phyloP scores from a whole-genome alignment of 352 stramenopile genomes.

The Phytophthora uliginosa region DNA sequence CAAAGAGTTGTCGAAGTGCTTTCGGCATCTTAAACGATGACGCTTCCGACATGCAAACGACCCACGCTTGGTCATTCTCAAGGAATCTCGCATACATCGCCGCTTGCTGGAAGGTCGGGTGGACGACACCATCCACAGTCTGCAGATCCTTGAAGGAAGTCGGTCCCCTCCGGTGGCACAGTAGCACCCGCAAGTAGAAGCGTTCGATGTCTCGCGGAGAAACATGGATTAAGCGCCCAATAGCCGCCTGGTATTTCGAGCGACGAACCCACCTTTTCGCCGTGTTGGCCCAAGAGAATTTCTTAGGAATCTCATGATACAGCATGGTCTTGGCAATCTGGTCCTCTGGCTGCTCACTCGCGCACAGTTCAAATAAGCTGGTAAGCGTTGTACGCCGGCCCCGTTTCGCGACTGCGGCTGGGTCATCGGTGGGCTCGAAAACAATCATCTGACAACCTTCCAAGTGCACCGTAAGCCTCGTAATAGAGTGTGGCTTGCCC shows the following conservation, averaged over 20 bases:
- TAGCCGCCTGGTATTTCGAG: slow-evolving; percentile 9
- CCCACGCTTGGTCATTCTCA: too few relatives aligned
- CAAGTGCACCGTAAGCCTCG: slow-evolving; percentile 11
- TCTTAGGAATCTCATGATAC: slow-evolving; percentile 31
- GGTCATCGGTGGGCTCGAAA: background rate
- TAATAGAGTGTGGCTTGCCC: slow-evolving; percentile 17
- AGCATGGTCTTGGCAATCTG: slow-evolving; percentile 16
- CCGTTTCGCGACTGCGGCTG: background rate
- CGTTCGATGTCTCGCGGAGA: too few relatives aligned
- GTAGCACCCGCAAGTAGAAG: too few relatives aligned
- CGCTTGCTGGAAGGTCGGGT: too few relatives aligned
- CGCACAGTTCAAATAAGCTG: slow-evolving; percentile 17
- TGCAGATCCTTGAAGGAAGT: too few relatives aligned
- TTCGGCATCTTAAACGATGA: too few relatives aligned
- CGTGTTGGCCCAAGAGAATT: background rate
- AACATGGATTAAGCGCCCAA: too few relatives aligned
- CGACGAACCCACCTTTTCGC: slow-evolving; percentile 17
- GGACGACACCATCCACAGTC: too few relatives aligned
- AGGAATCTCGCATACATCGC: too few relatives aligned
- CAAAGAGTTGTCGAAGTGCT: too few relatives aligned
- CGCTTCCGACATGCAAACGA: too few relatives aligned
- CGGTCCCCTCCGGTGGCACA: too few relatives aligned
- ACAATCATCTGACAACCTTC: background rate
- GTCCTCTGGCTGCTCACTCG: slow-evolving; percentile 7
- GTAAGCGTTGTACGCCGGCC: background rate